Base-by-base conservation (phyloP, 1,139 yeast genomes). In the Candida dubliniensis region DNA sequence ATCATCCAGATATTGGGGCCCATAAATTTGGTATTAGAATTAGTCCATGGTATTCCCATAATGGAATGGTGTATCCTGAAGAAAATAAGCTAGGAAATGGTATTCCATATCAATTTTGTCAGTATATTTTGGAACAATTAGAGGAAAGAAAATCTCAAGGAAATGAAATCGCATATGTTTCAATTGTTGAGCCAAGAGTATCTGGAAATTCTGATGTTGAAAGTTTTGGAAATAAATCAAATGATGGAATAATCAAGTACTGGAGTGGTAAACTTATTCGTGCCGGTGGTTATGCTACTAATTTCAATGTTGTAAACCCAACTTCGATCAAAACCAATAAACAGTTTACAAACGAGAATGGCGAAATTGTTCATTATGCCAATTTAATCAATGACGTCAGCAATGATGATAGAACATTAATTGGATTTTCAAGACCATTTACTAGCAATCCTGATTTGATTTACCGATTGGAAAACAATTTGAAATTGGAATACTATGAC, bases 371-470 rank as follows among this genome's bases (percentile, higher is more conserved):
- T 34, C 50, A 51, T 46, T 42, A 50, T 38, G 39, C 41, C 8
- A 39, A 45, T 8, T 44, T 55, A 12, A 40, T 45, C 8, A 33
- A 50, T 8, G 62, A 59, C 31, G 49, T 53, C 8, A 32, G 41
- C 25, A 40, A 31, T 2, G 56, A 72, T 44, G 64, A 66, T 36
- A 59, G 69, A 40, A 67, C 77, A 2, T 46, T 75, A 40, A 60
- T 74, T 40, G 80, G 73, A 1, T 64, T 72, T 47, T 79, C 81
- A 24, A 63, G 81, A 44, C 61, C 60, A 43, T 76, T 64, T 51
- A 74, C 74, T 33, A 57, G 80, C 18, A 78, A 76, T 52, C 82
- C 82, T 1, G 82, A 77, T 51, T 56, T 77, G 29, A 66, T 69
- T 11, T 55, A 60, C 15, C 63, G 77, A 46, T 53, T 76, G 42